Evolutionary conservation across 768 basidiomycete species (phyloP).

Genomic region (Hydnomerulius pinastri): DNA sequence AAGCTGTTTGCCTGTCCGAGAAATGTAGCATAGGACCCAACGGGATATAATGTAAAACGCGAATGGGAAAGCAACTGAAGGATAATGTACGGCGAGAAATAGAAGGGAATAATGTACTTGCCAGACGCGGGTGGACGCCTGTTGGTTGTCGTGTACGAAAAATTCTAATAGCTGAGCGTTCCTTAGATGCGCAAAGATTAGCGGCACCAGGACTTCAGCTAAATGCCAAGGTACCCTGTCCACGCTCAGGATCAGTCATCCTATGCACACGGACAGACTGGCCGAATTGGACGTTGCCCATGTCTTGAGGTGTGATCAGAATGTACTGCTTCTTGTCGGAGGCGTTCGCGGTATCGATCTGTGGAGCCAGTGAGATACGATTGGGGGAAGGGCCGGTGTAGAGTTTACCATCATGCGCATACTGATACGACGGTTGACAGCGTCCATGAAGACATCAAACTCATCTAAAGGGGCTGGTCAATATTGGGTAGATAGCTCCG

Average conservation of each 20-base stretch:
- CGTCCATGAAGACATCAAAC: constrained; percentile 98
- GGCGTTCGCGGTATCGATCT: constrained; percentile 89
- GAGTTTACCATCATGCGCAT: constrained; percentile 90
- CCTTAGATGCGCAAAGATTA: not conserved
- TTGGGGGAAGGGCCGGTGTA: not conserved
- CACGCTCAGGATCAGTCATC: constrained; percentile 80
- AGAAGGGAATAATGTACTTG: constrained; percentile 2
- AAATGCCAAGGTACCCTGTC: constrained; percentile 49
- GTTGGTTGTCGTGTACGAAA: no score
- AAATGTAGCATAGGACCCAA: not conserved
- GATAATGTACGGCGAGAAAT: constrained; percentile 8
- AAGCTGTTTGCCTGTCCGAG: not conserved
- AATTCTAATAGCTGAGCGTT: no score
- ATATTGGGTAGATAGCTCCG: not conserved
- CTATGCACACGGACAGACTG: constrained; percentile 70
- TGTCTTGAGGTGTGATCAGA: constrained; percentile 94
- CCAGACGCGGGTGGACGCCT: not conserved
- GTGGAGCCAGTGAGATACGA: constrained; percentile 8
- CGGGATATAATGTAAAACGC: not conserved
- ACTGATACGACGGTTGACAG: constrained; percentile 85
- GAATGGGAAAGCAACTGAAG: not conserved
- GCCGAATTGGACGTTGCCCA: constrained; percentile 73
- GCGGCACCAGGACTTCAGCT: constrained; percentile 10
- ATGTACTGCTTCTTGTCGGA: constrained; percentile 92
- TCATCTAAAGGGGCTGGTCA: constrained; percentile 60